Evolutionary conservation across 1,284 basidiomycete species (phyloP), one percentile per base, ranked within the genome.

Genomic region (Ganoderma sinense): DNA sequence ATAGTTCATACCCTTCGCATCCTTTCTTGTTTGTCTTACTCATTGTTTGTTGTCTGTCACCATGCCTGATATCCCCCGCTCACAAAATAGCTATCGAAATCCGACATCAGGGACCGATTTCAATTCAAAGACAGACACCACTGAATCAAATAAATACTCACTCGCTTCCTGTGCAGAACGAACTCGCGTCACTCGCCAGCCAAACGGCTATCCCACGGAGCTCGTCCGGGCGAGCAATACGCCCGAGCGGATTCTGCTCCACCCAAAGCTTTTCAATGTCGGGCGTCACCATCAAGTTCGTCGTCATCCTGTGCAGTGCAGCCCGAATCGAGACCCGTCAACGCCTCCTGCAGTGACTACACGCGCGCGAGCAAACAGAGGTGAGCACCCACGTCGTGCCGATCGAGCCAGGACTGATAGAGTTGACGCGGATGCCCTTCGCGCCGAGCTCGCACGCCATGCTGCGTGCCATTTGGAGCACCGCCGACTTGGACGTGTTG

Each of bases 361-460:
- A 3, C 8, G 4, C 33, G 8, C 33, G 8, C 4, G 33, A 36
- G 33, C 8, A 8, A 8, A 8, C 10, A 1, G 10, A 10, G 7
- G 10, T 10, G n/a, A n/a, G 45, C n/a, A 23, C 88, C 43, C 70
- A 92, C 91, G 82, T 82, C 0, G 93, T 94, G 72, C 89, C 88
- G 55, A 93, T 92, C 77, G 92, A 85, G 2, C 91, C 92, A 0
- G 92, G 92, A 6, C 91, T 92, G 64, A 94, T 82, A 8, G 89
- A 83, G 77, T 94, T 94, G 67, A 94, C 91, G 2, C 93, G 84
- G 71, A 96, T 95, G 1, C 85, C 81, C 76, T 89, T 83, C n/a
- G 80, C 82, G 2, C 91, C 93, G 64, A 94, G 87, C 78, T 96
- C 95, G 77, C 91, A 92, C 1, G 94, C 94, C 86, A 95, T 88